Conservation (phyloP, 78 protist genomes). For the slime mould (Dictyostelium discoideum) region DNA sequence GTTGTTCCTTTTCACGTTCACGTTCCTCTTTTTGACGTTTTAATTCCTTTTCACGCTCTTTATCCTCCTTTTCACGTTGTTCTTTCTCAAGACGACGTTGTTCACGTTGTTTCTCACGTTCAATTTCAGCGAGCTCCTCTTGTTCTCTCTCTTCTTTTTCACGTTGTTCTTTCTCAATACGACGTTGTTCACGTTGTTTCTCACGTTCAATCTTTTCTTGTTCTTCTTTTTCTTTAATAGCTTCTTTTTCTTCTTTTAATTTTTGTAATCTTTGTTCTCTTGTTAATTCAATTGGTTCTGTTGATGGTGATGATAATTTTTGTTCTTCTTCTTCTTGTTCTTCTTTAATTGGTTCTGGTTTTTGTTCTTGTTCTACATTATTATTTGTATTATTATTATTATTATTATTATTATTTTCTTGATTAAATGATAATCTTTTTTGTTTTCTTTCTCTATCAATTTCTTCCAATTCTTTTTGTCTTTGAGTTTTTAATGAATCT, state of each 20-base stretch:
- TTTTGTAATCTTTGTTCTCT: constrained; percentile 30
- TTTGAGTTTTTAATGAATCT: not conserved
- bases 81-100: constrained; percentile 15
- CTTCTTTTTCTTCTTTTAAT: not conserved
- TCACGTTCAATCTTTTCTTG: constrained; percentile 26
- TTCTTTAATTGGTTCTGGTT: not conserved
- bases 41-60: not conserved
- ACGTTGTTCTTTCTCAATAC: not conserved
- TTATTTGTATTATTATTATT: too few species aligned
- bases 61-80: constrained; percentile 23
- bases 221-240: constrained; percentile 20
- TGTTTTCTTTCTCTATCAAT: constrained; percentile 34
- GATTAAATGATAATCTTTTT: constrained; percentile 10
- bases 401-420: not conserved
- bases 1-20: constrained; percentile 22
- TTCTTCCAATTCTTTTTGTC: constrained; percentile 47
- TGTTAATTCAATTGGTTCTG: not conserved
- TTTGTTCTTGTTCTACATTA: not conserved
- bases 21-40: constrained; percentile 10
- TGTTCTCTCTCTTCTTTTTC: constrained; percentile 1
- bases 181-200: constrained; percentile 34
- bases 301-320: not conserved
- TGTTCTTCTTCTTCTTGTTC: constrained; percentile 9
- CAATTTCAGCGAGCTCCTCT: not conserved
- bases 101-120: constrained; percentile 35